These are phyloP conservation scores for Paraglomus occultum DNA, from an alignment of 192 early-diverging fungal species.

Conservation along the genomic window DNA sequence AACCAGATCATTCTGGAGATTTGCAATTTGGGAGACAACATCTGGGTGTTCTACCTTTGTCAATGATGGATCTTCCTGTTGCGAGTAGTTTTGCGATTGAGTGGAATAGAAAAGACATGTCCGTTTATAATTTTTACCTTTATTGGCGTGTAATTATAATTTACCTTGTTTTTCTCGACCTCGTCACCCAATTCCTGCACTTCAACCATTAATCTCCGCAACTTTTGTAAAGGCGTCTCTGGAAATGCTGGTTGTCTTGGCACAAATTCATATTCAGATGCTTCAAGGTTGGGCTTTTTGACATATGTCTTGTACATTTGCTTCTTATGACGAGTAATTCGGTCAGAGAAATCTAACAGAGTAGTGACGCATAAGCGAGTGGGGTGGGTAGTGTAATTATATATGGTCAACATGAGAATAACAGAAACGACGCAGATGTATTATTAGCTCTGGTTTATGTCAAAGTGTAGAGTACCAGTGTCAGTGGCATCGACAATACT, in stretches of 20 bases:
- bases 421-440: neutral
- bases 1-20: slow-evolving; percentile 49
- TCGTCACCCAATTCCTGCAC: slow-evolving; percentile 77
- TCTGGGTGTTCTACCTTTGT: slow-evolving; percentile 42
- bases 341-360: slow-evolving; percentile 54
- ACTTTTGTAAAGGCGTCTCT: slow-evolving; percentile 74
- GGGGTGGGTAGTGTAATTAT: neutral
- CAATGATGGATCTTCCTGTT: neutral
- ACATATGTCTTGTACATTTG: slow-evolving; percentile 58
- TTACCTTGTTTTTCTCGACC: slow-evolving; percentile 57
- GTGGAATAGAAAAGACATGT: neutral
- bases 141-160: neutral
- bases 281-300: slow-evolving; percentile 48
- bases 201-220: slow-evolving; percentile 78
- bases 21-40: slow-evolving; percentile 48
- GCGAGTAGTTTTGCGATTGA: neutral
- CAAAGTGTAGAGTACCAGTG: slow-evolving; percentile 45
- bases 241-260: slow-evolving; percentile 48
- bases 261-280: slow-evolving; percentile 54
- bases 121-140: neutral
- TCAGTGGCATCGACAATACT: slow-evolving; percentile 49
- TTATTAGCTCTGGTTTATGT: neutral
- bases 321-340: slow-evolving; percentile 54
- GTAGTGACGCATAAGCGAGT: neutral
- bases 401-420: neutral